Evolutionary conservation across 345 rosid genomes (phyloP).

Genomic region (Boechera divaricarpa): DNA sequence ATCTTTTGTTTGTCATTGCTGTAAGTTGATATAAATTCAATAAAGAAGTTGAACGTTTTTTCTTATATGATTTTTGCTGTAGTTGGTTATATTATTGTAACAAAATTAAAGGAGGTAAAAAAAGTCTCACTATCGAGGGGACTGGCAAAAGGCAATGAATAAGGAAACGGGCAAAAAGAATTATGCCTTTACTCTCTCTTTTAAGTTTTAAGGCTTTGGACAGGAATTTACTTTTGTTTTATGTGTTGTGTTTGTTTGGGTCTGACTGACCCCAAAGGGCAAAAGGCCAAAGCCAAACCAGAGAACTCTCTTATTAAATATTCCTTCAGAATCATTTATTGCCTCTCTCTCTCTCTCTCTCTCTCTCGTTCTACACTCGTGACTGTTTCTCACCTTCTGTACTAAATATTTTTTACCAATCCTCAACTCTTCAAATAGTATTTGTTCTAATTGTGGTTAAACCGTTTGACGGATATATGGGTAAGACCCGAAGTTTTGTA

Average conservation of each 20-base stretch:
- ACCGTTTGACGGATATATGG: neutral
- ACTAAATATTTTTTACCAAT: slow-evolving; percentile 18
- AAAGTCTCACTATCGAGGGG: slow-evolving; percentile 40
- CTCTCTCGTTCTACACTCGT: slow-evolving; percentile 29
- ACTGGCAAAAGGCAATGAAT: slow-evolving; percentile 44
- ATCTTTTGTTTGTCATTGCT: slow-evolving; percentile 6
- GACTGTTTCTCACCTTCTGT: slow-evolving; percentile 39
- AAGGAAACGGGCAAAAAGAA: slow-evolving; percentile 50
- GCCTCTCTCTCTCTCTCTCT: slow-evolving; percentile 2
- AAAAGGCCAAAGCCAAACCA: slow-evolving; percentile 25
- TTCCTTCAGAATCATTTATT: slow-evolving; percentile 42
- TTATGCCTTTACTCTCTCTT: slow-evolving; percentile 44
- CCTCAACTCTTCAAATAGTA: neutral
- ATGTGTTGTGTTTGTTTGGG: slow-evolving; percentile 48
- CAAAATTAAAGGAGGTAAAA: slow-evolving; percentile 21
- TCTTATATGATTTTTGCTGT: slow-evolving; percentile 7
- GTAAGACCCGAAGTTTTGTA: slow-evolving; percentile 1
- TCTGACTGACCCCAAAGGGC: slow-evolving; percentile 45
- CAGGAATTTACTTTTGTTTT: slow-evolving; percentile 47
- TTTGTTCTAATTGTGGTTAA: neutral
- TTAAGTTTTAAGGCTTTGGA: slow-evolving; percentile 35
- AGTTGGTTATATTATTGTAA: slow-evolving; percentile 23
- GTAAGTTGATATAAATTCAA: slow-evolving; percentile 33
- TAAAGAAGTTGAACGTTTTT: neutral
- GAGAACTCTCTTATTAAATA: slow-evolving; percentile 39